These are phyloP conservation scores for Amauroascus niger DNA, from an alignment of 2,329 filamentous ascomycete genomes.

Conservation along the genomic window DNA sequence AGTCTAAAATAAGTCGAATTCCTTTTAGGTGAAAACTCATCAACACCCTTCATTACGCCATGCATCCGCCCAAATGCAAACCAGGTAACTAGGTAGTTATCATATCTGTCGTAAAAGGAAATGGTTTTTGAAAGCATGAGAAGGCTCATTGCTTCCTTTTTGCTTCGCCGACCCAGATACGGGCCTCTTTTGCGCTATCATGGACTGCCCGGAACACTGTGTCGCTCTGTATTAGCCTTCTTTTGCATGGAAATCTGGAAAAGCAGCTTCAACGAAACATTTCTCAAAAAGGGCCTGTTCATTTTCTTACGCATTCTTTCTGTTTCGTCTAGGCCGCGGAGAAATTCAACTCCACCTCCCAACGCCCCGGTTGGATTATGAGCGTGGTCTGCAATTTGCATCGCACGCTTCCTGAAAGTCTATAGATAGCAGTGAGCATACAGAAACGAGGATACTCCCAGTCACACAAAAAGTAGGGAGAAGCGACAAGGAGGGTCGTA, in stretches of 20 bases:
- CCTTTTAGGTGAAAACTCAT: no score
- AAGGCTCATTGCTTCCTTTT: conserved; percentile 34
- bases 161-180: conserved; percentile 59
- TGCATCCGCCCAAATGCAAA: not conserved
- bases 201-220: conserved; percentile 62
- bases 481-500: conserved; percentile 19
- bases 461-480: not conserved
- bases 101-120: not conserved
- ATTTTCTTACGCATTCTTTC: conserved; percentile 62
- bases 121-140: no score
- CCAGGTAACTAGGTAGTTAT: no score
- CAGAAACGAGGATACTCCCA: not conserved
- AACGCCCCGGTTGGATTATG: conserved; percentile 68
- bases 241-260: conserved; percentile 10
- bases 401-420: conserved; percentile 72
- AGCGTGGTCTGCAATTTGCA: conserved; percentile 79
- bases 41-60: not conserved
- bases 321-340: conserved; percentile 80
- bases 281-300: no score
- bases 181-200: conserved; percentile 60
- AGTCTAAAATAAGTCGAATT: no score
- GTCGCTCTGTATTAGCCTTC: not conserved
- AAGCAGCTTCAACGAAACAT: not conserved
- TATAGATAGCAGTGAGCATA: conserved; percentile 23
- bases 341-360: conserved; percentile 64